Conservation (phyloP, 768 basidiomycete genomes). For the Mycena maculata region DNA sequence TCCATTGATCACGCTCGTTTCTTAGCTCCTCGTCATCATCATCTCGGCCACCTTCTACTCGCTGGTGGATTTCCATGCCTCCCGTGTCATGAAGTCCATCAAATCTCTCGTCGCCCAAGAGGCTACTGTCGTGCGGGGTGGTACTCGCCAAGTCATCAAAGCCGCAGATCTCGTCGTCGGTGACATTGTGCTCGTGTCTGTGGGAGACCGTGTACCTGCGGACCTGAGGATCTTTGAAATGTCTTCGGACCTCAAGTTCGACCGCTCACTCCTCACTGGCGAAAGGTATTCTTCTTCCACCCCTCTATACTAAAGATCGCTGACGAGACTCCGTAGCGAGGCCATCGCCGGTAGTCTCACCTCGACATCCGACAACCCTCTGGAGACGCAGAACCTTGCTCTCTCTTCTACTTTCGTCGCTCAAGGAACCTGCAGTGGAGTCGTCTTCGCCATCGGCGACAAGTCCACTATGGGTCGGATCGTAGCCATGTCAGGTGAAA, state of each 20-base stretch:
- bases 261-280: slow-evolving; percentile 61
- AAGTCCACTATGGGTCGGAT: slow-evolving; percentile 64
- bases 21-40: slow-evolving; percentile 54
- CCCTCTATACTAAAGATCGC: slow-evolving; percentile 39
- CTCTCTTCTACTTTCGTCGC: slow-evolving; percentile 58
- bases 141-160: slow-evolving; percentile 55
- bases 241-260: slow-evolving; percentile 58
- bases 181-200: slow-evolving; percentile 53
- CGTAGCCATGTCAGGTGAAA: slow-evolving; percentile 62
- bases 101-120: slow-evolving; percentile 70
- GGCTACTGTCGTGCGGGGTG: slow-evolving; percentile 65
- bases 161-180: slow-evolving; percentile 54
- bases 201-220: slow-evolving; percentile 57
- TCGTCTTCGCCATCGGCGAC: slow-evolving; percentile 57
- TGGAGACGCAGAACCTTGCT: slow-evolving; percentile 60
- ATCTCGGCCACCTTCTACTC: slow-evolving; percentile 61
- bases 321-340: slow-evolving; percentile 42
- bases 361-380: slow-evolving; percentile 61
- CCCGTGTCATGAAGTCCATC: slow-evolving; percentile 65
- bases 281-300: slow-evolving; percentile 52
- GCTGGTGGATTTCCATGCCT: slow-evolving; percentile 62
- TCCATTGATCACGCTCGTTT: not conserved
- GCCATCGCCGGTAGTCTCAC: slow-evolving; percentile 59
- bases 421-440: slow-evolving; percentile 54
- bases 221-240: slow-evolving; percentile 60